Evolutionary conservation across 2,329 filamentous ascomycete genomes (phyloP).

Genomic region (Alternaria burnsii): DNA sequence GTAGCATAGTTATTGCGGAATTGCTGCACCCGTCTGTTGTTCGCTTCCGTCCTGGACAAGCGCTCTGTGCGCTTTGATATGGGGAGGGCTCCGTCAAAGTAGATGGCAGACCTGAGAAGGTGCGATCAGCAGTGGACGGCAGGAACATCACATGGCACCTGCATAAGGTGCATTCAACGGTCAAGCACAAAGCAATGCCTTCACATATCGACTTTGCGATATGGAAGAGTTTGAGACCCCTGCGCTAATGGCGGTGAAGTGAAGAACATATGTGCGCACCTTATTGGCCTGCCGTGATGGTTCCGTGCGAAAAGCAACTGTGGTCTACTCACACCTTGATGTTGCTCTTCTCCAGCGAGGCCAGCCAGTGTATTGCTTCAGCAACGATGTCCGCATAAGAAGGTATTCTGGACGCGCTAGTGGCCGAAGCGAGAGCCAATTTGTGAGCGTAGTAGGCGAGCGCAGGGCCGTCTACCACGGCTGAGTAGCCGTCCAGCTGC

Average conservation of each 20-base stretch:
- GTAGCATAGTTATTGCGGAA: constrained; percentile 52
- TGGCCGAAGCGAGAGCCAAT: constrained; percentile 53
- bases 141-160: constrained; percentile 15
- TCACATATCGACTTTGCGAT: constrained; percentile 1
- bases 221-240: constrained; percentile 8
- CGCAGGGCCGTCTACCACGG: constrained; percentile 78
- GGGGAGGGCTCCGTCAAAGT: constrained; percentile 87
- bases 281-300: constrained; percentile 20
- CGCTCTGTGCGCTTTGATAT: constrained; percentile 69
- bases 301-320: constrained; percentile 19
- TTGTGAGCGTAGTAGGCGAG: constrained; percentile 76
- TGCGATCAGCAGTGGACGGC: constrained; percentile 31
- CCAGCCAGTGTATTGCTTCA: constrained; percentile 66
- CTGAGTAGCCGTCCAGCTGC: constrained; percentile 36
- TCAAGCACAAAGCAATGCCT: constrained; percentile 14
- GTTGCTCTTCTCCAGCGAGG: constrained; percentile 63
- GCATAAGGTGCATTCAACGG: constrained; percentile 21
- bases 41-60: constrained; percentile 66
- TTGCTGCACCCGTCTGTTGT: constrained; percentile 64
- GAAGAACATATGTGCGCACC: constrained; percentile 23
- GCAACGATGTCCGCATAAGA: constrained; percentile 69
- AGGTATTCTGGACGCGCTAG: constrained; percentile 32
- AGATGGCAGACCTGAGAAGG: constrained; percentile 65
- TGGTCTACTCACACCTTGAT: constrained; percentile 67
- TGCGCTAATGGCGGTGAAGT: constrained; percentile 6